phyloP scores from a whole-genome alignment of 2,329 filamentous ascomycete species.

The Monosporascus ibericus region DNA sequence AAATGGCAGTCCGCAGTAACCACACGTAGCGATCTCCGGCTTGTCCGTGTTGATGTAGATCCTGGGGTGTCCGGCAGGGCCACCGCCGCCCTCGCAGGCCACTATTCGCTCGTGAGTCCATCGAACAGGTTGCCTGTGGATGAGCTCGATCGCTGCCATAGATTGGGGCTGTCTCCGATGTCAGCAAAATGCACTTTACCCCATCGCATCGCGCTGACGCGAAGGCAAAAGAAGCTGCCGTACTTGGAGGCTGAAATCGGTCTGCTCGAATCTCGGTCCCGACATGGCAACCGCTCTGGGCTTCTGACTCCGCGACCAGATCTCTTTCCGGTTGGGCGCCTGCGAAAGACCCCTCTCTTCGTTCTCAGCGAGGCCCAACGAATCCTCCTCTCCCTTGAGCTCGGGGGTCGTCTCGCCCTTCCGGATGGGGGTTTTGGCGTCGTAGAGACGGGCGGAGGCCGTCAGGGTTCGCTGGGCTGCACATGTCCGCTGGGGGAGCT shows the following conservation, averaged over 20 bases:
- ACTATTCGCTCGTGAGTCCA: slow-evolving; percentile 83
- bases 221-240: slow-evolving; percentile 20
- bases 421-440: slow-evolving; percentile 32
- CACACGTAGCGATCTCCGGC: slow-evolving; percentile 84
- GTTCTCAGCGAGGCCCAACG: slow-evolving; percentile 27
- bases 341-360: slow-evolving; percentile 55
- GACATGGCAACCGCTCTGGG: slow-evolving; percentile 79
- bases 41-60: slow-evolving; percentile 99
- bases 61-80: slow-evolving; percentile 80
- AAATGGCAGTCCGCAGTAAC: slow-evolving; percentile 89
- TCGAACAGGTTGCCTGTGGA: slow-evolving; percentile 89
- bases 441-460: slow-evolving; percentile 40
- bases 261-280: slow-evolving; percentile 95
- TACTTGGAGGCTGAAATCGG: slow-evolving; percentile 88
- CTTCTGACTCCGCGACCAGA: slow-evolving; percentile 85
- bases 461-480: slow-evolving; percentile 41
- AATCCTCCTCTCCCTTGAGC: slow-evolving; percentile 34
- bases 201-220: slow-evolving; percentile 1
- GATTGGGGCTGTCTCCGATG: slow-evolving; percentile 65
- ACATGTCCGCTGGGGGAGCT: slow-evolving; percentile 38
- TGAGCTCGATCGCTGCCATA: slow-evolving; percentile 84
- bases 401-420: slow-evolving; percentile 37
- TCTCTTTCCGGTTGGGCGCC: slow-evolving; percentile 74
- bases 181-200: slow-evolving; percentile 20
- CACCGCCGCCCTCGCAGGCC: slow-evolving; percentile 87